phyloP scores from a whole-genome alignment of 805 yeast genomes.

The Monosporozyma aerobia region DNA sequence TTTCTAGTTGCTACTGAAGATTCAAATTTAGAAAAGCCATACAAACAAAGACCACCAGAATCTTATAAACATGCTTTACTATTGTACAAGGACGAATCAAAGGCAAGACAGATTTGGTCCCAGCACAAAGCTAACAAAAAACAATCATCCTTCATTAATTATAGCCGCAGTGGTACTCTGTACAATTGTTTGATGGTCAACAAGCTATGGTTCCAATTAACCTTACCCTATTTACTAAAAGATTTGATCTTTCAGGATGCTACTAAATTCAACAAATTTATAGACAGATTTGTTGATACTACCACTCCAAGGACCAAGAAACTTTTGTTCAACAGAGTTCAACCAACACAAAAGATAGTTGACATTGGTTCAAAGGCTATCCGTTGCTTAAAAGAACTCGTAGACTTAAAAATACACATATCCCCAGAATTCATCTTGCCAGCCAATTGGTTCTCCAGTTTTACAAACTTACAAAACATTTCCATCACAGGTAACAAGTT shows the following conservation, averaged over 20 bases:
- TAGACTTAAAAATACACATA: constrained; percentile 72
- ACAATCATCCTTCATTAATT: background rate
- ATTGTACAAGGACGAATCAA: constrained; percentile 46
- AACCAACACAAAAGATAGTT: constrained; percentile 6
- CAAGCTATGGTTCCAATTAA: constrained; percentile 50
- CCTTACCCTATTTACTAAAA: constrained; percentile 46
- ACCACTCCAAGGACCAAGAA: background rate
- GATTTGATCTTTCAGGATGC: constrained; percentile 47
- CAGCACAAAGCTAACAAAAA: background rate
- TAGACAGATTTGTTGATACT: background rate
- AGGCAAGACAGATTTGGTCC: constrained; percentile 39
- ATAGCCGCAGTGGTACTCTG: constrained; percentile 27
- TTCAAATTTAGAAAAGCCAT: constrained; percentile 45
- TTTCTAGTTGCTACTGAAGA: constrained; percentile 17
- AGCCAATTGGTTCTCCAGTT: constrained; percentile 35
- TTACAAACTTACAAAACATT: constrained; percentile 30
- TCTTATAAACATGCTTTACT: constrained; percentile 60
- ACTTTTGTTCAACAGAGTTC: background rate
- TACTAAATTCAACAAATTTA: constrained; percentile 37
- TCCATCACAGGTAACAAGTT: constrained; percentile 63
- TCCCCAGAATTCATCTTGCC: constrained; percentile 67
- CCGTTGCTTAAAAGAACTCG: constrained; percentile 38
- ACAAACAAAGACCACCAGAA: constrained; percentile 53
- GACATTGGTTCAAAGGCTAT: background rate
- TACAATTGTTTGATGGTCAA: constrained; percentile 62